Evolutionary conservation across 192 early-diverging fungal genomes (phyloP), one percentile per base, ranked within the genome.

Genomic region (Backusella mclennaniae): DNA sequence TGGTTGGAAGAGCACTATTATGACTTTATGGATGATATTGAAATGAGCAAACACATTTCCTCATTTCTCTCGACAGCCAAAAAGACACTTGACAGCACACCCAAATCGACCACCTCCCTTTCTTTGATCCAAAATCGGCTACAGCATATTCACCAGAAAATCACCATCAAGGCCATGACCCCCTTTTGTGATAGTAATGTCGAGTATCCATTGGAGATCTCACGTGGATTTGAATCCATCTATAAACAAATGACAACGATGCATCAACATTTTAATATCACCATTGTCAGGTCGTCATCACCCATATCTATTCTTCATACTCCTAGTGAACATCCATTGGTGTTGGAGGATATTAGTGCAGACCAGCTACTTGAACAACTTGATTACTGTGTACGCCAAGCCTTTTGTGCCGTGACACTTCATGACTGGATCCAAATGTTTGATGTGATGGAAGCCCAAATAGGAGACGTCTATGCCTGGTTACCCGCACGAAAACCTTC

Each of bases 21-120:
- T 56, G 92, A 93, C 72, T 90, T 93, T 73, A 67, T 90, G 53
- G 89, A 93, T 68, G 85, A 89, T 49, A 56, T 85, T 12, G 75
- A 73, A 26, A 35, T 77, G 14, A 41, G 42, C 2, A 41, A 70
- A 0, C 26, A 8, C 0, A 73, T 77, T 15, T 39, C 29, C 0
- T 23, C 39, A 0, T 66, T 70, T n/a, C 19, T 77, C 6, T n/a
- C 29, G 26, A 66, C 76, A n/a, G 76, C 70, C 2, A 70, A 77
- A 72, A 39, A 70, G 15, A 35, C 49, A 21, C 23, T 77, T 6
- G 70, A 71, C 3, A 39, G 29, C 17, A 3, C 41, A 36, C 68
- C 76, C 0, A 33, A 72, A 33, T 9, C 35, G 7, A 33, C 33
- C 19, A 5, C 14, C n/a, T 41, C 69, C 2, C 26, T 63, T 23